phyloP scores from a whole-genome alignment of 2,329 filamentous ascomycete species.

The Aplosporella prunicola region DNA sequence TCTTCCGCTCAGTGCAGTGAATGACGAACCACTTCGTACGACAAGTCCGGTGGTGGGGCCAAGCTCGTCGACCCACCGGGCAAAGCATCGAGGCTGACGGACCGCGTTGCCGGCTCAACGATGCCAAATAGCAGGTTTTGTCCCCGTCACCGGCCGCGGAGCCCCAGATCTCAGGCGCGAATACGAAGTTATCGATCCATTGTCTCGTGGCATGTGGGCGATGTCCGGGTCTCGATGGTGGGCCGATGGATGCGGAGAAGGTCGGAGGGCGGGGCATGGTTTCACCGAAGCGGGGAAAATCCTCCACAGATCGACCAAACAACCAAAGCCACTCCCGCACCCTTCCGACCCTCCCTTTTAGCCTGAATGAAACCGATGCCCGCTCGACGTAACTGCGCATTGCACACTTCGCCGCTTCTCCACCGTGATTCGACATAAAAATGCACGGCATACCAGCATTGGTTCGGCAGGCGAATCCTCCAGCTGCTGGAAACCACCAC shows the following conservation, averaged over 20 bases:
- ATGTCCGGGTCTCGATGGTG: neutral
- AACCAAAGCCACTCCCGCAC: constrained; percentile 6
- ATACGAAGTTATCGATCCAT: constrained; percentile 5
- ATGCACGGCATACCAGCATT: neutral
- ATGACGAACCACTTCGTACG: no score
- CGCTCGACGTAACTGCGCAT: neutral
- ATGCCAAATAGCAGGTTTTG: neutral
- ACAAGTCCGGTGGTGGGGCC: neutral
- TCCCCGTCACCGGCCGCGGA: neutral
- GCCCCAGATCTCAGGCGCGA: neutral
- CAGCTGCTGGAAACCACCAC: neutral
- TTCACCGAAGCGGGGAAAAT: constrained; percentile 6
- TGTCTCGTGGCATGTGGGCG: neutral
- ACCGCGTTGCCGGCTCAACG: neutral
- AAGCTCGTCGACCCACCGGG: constrained; percentile 1
- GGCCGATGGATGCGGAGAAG: neutral
- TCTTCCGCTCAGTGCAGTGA: no score
- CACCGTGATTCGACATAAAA: constrained; percentile 2
- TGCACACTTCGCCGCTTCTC: neutral
- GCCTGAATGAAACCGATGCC: neutral
- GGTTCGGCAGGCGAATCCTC: neutral
- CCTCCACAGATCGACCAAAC: constrained; percentile 6
- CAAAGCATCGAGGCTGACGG: constrained; percentile 3
- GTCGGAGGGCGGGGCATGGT: constrained; percentile 3
- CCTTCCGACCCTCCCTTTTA: constrained; percentile 4